Conservation (phyloP, 177 flowering plant genomes). For the Telopea speciosissima region DNA sequence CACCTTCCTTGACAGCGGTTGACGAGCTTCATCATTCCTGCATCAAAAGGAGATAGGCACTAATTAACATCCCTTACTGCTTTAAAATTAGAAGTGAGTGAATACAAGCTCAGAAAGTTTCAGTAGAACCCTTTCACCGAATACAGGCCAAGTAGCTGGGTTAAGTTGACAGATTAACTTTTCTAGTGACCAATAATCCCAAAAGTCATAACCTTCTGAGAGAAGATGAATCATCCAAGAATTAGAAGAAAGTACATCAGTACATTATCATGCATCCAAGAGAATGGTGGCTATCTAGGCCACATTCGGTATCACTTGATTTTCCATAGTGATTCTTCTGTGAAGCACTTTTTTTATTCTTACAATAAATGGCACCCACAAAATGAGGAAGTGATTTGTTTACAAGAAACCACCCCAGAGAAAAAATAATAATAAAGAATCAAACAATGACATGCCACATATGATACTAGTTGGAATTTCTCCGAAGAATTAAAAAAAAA, state of each 20-base stretch:
- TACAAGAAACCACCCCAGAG: no score
- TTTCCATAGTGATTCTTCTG: no score
- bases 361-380: no score
- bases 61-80: not conserved
- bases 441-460: no score
- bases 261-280: not conserved
- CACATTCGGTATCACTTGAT: no score
- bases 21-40: constrained; percentile 95
- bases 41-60: constrained; percentile 1
- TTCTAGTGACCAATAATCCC: not conserved
- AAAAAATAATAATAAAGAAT: no score
- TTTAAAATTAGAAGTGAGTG: not conserved
- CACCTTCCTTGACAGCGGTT: constrained; percentile 89
- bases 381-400: no score
- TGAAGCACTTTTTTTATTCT: no score
- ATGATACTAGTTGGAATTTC: no score
- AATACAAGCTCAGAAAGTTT: not conserved
- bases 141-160: not conserved
- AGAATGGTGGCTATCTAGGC: not conserved
- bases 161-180: not conserved
- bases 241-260: no score
- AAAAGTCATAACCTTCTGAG: not conserved
- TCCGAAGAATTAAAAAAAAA: no score
- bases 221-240: not conserved
- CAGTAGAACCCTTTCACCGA: not conserved